Base-by-base conservation (phyloP, 2,329 filamentous ascomycete species). In the Fusarium nanum region DNA sequence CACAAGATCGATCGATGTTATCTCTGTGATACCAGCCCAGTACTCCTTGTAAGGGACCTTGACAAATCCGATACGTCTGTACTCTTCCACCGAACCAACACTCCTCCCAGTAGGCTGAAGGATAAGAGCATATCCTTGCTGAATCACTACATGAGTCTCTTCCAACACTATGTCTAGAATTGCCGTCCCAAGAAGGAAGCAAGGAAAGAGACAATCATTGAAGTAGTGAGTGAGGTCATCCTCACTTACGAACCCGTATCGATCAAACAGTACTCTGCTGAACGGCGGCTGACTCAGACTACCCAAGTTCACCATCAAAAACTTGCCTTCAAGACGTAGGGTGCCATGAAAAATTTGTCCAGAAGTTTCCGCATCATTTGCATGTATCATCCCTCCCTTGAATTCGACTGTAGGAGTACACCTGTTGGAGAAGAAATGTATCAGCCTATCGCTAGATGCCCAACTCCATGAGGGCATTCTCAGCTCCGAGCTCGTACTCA, bases 381-480 rank as follows among this genome's bases (percentile, higher is more conserved):
- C 32, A 5, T 13, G 20, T 6, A 63, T 32, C 9, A 18, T 13
- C 42, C 37, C 56, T 2, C 13, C 37, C 6, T 62, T 44, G 16
- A 48, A 13, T 9, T 42, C 18, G 11, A 62, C 20, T 5, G 16
- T 63, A 12, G 28, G 9, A n/a, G 41, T 25, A 7, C 20, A 25
- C 1, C 18, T 13, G 6, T 9, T 4, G 6, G 5, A 45, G 30
- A 28, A 45, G n/a, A 37, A 40, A 23, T 20, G 6, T 28, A 58
- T 37, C 18, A 22, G 20, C 9, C 25, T 23, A 20, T 52, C 20
- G n/a, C 25, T 27, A 23, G 60, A 37, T 0, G 57, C 27, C 48
- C 42, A 62, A 14, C 48, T 62, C 57, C 48, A 64, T 1, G 48
- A 64, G n/a, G 60, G 57, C 11, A 47, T 45, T 14, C n/a, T 44